Percentiles rank a stretch among this genome's conserved stretches.
Conservation (phyloP, 2,329 filamentous ascomycete genomes). For the Talaromyces amestolkiae region DNA sequence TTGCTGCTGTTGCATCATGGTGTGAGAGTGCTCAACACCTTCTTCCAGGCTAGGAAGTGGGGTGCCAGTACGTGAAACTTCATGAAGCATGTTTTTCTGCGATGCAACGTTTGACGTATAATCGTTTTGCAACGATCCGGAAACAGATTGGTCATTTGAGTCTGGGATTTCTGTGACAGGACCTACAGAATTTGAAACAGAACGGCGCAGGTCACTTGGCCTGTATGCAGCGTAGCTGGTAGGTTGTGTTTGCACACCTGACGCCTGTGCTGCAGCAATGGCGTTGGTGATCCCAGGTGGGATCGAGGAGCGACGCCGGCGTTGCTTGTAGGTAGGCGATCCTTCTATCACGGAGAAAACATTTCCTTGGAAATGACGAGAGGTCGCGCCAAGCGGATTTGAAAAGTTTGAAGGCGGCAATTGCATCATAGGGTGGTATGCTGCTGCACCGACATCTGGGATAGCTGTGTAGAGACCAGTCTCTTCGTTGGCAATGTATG, state of each 20-base stretch:
- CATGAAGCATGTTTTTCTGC: conserved; percentile 73
- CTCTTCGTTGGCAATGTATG: conserved; percentile 97
- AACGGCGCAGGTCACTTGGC: conserved; percentile 86
- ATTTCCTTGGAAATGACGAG: conserved; percentile 66
- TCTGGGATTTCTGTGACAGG: conserved; percentile 79
- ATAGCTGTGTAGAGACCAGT: conserved; percentile 94
- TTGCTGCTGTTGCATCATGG: conserved; percentile 46
- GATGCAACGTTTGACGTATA: conserved; percentile 68
- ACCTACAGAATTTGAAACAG: conserved; percentile 82
- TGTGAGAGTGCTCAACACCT: conserved; percentile 70
- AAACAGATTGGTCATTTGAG: conserved; percentile 73
- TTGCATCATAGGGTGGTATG: conserved; percentile 85
- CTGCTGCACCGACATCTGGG: conserved; percentile 73
- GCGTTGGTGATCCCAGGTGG: conserved; percentile 73
- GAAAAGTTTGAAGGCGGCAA: conserved; percentile 82
- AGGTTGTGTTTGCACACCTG: conserved; percentile 34
- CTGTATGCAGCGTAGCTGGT: conserved; percentile 64
- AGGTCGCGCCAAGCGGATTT: conserved; percentile 71
- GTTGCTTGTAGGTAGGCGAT: conserved; percentile 97
- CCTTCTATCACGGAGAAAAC: conserved; percentile 96
- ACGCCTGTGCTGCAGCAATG: conserved; percentile 56
- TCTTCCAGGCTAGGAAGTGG: conserved; percentile 81
- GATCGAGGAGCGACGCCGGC: conserved; percentile 87
- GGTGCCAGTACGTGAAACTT: conserved; percentile 84
- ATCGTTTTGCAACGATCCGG: conserved; percentile 66